phyloP scores from a whole-genome alignment of 176 grass and related monocot genomes.

The Pharus latifolius region DNA sequence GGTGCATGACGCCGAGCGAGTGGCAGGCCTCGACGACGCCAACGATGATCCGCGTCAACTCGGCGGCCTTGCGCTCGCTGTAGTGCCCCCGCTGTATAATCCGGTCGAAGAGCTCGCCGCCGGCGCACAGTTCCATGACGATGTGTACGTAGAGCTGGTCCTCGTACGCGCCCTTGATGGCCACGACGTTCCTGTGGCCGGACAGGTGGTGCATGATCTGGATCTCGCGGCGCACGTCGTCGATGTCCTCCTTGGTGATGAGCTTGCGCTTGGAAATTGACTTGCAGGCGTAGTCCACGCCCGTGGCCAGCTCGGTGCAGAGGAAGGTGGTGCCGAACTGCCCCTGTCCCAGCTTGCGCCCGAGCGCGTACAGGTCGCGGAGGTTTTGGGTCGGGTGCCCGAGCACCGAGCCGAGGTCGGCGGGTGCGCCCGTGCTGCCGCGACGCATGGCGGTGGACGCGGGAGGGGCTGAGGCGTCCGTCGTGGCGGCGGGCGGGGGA shows the following conservation, averaged over 20 bases:
- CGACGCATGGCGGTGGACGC: conserved; percentile 33
- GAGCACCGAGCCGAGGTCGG: conserved; percentile 51
- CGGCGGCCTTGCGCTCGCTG: conserved; percentile 97
- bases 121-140: conserved; percentile 96
- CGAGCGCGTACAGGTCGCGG: conserved; percentile 60
- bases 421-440: conserved; percentile 20
- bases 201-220: conserved; percentile 99
- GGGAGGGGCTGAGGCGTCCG: conserved; percentile 18
- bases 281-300: conserved; percentile 78
- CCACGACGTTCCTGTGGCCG: conserved; percentile 73
- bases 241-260: conserved; percentile 79
- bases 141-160: conserved; percentile 86
- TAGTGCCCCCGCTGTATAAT: conserved; percentile 90
- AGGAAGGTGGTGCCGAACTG: conserved; percentile 93
- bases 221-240: conserved; percentile 99
- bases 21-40: conserved; percentile 96
- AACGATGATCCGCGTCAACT: conserved; percentile 80
- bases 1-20: conserved; percentile 94
- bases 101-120: conserved; percentile 92
- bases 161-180: conserved; percentile 95
- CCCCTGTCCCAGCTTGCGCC: conserved; percentile 78
- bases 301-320: conserved; percentile 77
- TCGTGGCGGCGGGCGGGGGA: conserved; percentile 16
- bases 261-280: conserved; percentile 97
- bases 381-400: conserved; percentile 69